Base-by-base conservation (phyloP, 768 basidiomycete species). In the Auriculariales sp. region DNA sequence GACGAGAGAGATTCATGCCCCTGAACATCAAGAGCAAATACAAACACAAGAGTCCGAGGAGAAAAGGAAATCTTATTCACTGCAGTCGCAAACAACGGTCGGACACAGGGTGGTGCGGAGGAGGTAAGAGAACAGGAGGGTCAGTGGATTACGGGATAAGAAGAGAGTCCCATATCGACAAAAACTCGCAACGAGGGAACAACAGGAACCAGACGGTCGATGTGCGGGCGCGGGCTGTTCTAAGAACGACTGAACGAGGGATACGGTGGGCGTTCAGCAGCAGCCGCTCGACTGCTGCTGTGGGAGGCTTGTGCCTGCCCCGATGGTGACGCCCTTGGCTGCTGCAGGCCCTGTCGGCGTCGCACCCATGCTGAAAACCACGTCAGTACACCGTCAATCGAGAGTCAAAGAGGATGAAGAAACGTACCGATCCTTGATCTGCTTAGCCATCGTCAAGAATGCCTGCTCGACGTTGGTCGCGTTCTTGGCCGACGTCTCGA, bases 401-500 rank as follows among this genome's bases (percentile, higher is more conserved):
- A 42, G 33, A 44, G 30, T 28, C 14, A 4, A 15, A 15, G 35
- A 6, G 39, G 14, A 46, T 7, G n/a, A 31, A 12, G 19, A 3
- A 28, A 55, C 77, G 28, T 59, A 84, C 87, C 87, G 79, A 65
- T 91, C 88, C 64, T 91, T 90, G 63, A 91, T 90, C 68, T 90
- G 88, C 73, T 94, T 88, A 3, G 95, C 93, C 78, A 99, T 89
- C 28, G 92, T 93, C 73, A 97, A 81, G 79, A 99, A 99, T 4
- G 95, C 93, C 67, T 99, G 91, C 66, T 99, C 95, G 53, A 99
- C 95, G 58, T 95, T 95, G 54, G 92, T 93, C 48, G 93, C 90
- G 59, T 87, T 91, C 85, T 98, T 98, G 30, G 95, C 95, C n/a
- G 87, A 91, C 11, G 95, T 99, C 73, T 99, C 95, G 62, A 99